Base-by-base conservation (phyloP, 345 rosid genomes). In the Citrus maxima region DNA sequence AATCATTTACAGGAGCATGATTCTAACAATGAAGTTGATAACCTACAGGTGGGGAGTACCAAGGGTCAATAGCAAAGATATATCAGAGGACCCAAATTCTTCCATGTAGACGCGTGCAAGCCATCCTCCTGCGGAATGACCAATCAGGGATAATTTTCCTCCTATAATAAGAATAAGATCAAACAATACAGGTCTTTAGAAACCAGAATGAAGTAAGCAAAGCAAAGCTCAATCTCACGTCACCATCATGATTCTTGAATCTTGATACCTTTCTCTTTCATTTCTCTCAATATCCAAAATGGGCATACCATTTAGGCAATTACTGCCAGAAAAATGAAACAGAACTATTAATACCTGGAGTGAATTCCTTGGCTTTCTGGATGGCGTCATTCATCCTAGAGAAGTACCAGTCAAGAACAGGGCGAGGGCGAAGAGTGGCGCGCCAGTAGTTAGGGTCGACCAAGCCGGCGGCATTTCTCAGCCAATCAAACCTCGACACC, bases 51-150 rank as follows among this genome's bases (percentile, higher is more conserved):
- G 98, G 80, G 97, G 98, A 82, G 98, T 95, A 85, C 98, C 98
- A 67, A 95, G 95, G 64, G 98, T 95, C 84, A 95, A 80, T 74
- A 93, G 71, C 90, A 95, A 82, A 37, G 92, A 87, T 80, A 95
- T 80, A 70, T 92, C 87, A 38, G 90, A 82, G 28, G 67, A 51
- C 82, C 94, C 91, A 16, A 87, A 92, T 86, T 95, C 97, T 84
- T 92, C 93, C 93, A 92, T 82, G 86, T 92, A 95, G 54, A 93
- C 90, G 21, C 98, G 90, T 30, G 98, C 99, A 73, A 95, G 97
- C 99, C 99, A 93, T 73, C 99, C 99, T 81, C 98, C 98, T 6
- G 97, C 99, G 24, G 98, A 95, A 85, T 95, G 98, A 27, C 99
- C 99, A 65, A 95, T 91, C 87, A 95, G 75, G 59, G 96, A 92